phyloP scores from a whole-genome alignment of 768 basidiomycete genomes.

The Suillus bovinus region DNA sequence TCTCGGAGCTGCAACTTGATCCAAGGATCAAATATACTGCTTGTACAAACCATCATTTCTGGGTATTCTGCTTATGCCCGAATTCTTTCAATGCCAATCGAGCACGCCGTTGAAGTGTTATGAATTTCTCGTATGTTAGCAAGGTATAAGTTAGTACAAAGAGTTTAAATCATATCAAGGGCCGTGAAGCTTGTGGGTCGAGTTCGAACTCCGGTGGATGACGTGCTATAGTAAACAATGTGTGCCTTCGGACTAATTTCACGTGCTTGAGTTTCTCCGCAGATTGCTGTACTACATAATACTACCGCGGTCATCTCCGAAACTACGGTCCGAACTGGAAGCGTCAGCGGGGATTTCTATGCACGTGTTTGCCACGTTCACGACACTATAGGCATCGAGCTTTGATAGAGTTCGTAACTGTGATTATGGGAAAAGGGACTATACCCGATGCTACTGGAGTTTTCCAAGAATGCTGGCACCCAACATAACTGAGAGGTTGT shows the following conservation, averaged over 20 bases:
- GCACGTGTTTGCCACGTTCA: neutral
- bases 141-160: neutral
- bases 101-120: neutral
- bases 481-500: neutral
- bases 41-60: neutral
- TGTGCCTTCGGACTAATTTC: neutral
- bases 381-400: neutral
- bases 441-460: neutral
- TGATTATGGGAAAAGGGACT: neutral
- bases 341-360: neutral
- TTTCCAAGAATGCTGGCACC: neutral
- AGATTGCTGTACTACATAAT: too few species aligned
- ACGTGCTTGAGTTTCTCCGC: neutral
- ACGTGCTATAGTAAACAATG: neutral
- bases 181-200: neutral
- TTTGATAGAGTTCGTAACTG: neutral
- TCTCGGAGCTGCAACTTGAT: too few species aligned
- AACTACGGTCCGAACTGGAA: neutral
- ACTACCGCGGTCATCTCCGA: neutral
- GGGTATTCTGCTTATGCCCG: neutral
- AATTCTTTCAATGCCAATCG: neutral
- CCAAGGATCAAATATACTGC: neutral
- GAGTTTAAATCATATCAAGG: slow-evolving; percentile 1
- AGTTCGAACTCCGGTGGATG: neutral
- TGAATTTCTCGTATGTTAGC: too few species aligned